Conservation (phyloP, 2,329 filamentous ascomycete genomes). For the Beauveria australis region DNA sequence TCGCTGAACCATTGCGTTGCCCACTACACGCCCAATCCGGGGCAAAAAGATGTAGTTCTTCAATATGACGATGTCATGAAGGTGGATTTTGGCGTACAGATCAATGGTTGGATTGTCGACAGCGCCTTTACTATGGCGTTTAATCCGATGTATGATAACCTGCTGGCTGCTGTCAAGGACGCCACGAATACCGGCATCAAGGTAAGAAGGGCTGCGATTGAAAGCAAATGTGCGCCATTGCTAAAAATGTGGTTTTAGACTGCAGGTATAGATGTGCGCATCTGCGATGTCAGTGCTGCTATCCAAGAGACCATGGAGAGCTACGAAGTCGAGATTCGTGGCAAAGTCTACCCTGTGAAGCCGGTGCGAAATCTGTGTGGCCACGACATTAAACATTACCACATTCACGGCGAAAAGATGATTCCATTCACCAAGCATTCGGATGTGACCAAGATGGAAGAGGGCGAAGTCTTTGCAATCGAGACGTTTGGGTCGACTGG, state of each 20-base stretch:
- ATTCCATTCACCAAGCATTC: constrained; percentile 80
- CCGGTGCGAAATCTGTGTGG: constrained; percentile 74
- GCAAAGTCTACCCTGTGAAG: constrained; percentile 70
- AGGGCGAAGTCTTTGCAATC: constrained; percentile 85
- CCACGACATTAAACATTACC: constrained; percentile 77
- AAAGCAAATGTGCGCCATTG: not conserved
- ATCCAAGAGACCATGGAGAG: constrained; percentile 89
- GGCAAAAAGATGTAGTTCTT: constrained; percentile 60
- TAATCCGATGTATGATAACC: constrained; percentile 62
- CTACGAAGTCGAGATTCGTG: constrained; percentile 75
- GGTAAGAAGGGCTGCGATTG: constrained; percentile 14
- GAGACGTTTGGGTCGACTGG: constrained; percentile 91
- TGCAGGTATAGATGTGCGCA: constrained; percentile 79
- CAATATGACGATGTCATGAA: constrained; percentile 66
- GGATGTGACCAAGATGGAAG: constrained; percentile 89
- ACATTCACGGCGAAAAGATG: constrained; percentile 81
- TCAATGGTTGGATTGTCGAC: constrained; percentile 70
- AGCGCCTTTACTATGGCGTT: constrained; percentile 70
- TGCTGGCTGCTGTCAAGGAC: constrained; percentile 61
- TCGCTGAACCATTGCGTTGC: constrained; percentile 74
- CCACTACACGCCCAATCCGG: constrained; percentile 75
- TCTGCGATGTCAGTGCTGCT: constrained; percentile 69
- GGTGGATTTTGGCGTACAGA: constrained; percentile 69
- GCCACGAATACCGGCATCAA: constrained; percentile 78
- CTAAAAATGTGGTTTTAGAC: not conserved